These are phyloP conservation scores for Ascoidea rubescens DNA, from an alignment of 805 yeast species.

Conservation along the genomic window DNA sequence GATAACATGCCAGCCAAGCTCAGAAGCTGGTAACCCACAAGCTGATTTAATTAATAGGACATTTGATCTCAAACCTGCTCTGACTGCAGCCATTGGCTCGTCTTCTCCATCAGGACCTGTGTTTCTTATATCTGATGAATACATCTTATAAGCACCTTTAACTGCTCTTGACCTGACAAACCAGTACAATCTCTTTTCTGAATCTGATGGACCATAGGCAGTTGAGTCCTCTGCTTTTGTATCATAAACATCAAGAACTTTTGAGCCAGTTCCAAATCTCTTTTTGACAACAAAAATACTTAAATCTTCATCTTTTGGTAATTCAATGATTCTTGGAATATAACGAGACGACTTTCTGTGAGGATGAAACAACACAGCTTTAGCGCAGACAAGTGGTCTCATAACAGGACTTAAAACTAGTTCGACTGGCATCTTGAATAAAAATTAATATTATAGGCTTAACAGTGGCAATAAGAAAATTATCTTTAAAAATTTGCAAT, in stretches of 20 bases:
- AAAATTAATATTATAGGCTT: neutral
- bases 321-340: constrained; percentile 36
- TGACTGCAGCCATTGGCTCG: constrained; percentile 41
- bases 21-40: constrained; percentile 30
- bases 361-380: constrained; percentile 37
- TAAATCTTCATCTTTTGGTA: constrained; percentile 21
- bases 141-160: constrained; percentile 52
- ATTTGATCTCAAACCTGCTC: constrained; percentile 51
- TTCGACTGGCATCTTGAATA: constrained; percentile 39
- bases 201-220: constrained; percentile 25
- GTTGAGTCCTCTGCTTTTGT: constrained; percentile 21
- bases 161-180: constrained; percentile 51
- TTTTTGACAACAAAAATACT: constrained; percentile 34
- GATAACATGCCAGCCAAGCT: constrained; percentile 51
- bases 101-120: constrained; percentile 36
- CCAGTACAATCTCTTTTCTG: constrained; percentile 33
- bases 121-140: constrained; percentile 23
- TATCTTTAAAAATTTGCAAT: too few species aligned
- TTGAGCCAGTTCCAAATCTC: constrained; percentile 50
- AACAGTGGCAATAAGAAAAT: neutral
- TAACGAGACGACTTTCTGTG: constrained; percentile 44
- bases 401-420: constrained; percentile 41
- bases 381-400: constrained; percentile 45
- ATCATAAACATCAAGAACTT: constrained; percentile 38
- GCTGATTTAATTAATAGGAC: constrained; percentile 40